Percentiles rank a stretch among this genome's conserved stretches.
Evolutionary conservation across 495 filamentous ascomycete genomes (phyloP).

Genomic region (Lasiosphaeriaceae sp.): DNA sequence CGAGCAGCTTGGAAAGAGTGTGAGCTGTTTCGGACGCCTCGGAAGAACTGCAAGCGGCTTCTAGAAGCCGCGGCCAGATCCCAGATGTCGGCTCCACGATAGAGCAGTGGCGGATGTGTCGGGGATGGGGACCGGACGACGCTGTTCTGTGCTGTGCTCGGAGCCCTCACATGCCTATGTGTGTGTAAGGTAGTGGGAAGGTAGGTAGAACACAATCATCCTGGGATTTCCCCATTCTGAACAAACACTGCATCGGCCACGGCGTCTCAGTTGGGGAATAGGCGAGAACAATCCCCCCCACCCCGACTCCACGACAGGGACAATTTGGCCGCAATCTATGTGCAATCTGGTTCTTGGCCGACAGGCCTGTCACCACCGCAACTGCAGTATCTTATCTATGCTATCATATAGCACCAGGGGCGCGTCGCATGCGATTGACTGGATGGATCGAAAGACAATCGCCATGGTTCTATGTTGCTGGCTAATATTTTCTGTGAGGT

Average conservation of each 20-base stretch:
- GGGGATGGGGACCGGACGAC: no score
- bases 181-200: no score
- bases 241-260: neutral
- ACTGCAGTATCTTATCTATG: conserved; percentile 13
- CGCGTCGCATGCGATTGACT: neutral
- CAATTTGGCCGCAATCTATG: conserved; percentile 19
- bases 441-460: neutral
- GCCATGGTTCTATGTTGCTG: no score
- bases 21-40: neutral
- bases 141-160: no score
- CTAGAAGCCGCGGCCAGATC: conserved; percentile 6
- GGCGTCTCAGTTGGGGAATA: conserved; percentile 7
- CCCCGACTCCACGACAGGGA: conserved; percentile 1
- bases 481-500: no score
- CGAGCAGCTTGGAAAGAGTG: neutral
- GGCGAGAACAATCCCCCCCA: conserved; percentile 2
- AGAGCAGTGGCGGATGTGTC: neutral
- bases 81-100: neutral
- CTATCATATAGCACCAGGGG: conserved; percentile 1
- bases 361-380: conserved; percentile 1
- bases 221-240: no score
- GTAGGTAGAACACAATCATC: no score
- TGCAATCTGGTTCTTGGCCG: conserved; percentile 15
- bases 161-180: no score
- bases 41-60: neutral